These are phyloP conservation scores for Monascus purpureus DNA, from an alignment of 495 filamentous ascomycete genomes.

Conservation along the genomic window DNA sequence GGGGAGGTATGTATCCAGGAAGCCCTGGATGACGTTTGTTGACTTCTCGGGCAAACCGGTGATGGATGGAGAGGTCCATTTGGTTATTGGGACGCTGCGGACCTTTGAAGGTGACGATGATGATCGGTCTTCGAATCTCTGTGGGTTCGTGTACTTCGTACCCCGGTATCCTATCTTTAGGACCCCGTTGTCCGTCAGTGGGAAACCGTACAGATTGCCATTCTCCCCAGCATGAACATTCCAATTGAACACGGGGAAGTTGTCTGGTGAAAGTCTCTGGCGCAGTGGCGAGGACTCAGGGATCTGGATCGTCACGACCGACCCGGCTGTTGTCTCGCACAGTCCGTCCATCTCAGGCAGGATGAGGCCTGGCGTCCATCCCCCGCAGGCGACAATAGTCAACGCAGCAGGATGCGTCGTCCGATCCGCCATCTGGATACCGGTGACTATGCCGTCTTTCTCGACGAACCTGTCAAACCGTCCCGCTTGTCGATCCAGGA, in stretches of 20 bases:
- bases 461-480: constrained; percentile 10
- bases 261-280: constrained; percentile 12
- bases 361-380: constrained; percentile 53
- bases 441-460: constrained; percentile 3
- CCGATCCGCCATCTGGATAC: constrained; percentile 21
- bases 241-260: constrained; percentile 19
- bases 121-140: constrained; percentile 11
- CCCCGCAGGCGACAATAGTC: constrained; percentile 59
- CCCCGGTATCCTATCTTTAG: constrained; percentile 33
- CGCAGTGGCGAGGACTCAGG: constrained; percentile 6
- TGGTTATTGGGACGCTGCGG: constrained; percentile 21
- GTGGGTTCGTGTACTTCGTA: constrained; percentile 25
- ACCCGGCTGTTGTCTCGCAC: constrained; percentile 30
- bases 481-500: constrained; percentile 14
- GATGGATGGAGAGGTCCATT: constrained; percentile 13
- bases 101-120: constrained; percentile 4
- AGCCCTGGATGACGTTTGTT: constrained; percentile 9
- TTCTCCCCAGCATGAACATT: constrained; percentile 18
- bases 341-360: constrained; percentile 28
- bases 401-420: constrained; percentile 38
- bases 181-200: constrained; percentile 18
- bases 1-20: constrained; percentile 20
- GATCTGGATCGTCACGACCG: constrained; percentile 20
- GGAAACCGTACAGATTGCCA: constrained; percentile 25
- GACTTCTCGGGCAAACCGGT: constrained; percentile 4